These are phyloP conservation scores for Eimeria falciformis DNA, from an alignment of 169 alveolate species.

Conservation along the genomic window DNA sequence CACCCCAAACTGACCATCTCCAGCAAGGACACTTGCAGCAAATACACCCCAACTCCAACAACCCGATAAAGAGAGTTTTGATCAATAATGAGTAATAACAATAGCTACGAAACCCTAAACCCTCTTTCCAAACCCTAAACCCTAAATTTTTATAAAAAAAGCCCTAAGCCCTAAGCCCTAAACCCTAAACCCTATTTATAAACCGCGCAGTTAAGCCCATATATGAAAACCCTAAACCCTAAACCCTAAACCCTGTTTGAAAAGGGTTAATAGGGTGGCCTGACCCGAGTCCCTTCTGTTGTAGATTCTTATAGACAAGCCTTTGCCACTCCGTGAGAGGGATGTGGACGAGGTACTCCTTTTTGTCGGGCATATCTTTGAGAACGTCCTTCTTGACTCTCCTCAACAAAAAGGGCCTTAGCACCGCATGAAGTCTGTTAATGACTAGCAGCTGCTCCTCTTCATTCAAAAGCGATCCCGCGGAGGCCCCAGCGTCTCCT, in stretches of 20 bases:
- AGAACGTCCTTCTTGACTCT: slow-evolving; percentile 98
- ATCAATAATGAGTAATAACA: background rate
- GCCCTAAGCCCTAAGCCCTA: background rate
- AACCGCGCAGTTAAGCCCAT: background rate
- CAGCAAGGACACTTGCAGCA: background rate
- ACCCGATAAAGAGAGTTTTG: background rate
- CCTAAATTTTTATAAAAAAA: too few relatives aligned
- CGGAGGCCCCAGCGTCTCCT: slow-evolving; percentile 72
- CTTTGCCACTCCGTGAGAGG: slow-evolving; percentile 94
- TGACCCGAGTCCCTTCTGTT: slow-evolving; percentile 36
- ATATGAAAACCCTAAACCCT: background rate
- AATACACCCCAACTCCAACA: background rate
- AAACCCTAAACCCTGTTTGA: background rate
- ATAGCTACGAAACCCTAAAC: background rate
- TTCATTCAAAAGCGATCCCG: slow-evolving; percentile 80
- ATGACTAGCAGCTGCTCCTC: slow-evolving; percentile 85
- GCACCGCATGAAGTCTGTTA: slow-evolving; percentile 95
- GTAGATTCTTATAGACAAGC: slow-evolving; percentile 69
- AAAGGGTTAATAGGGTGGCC: too few relatives aligned
- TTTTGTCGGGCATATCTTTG: slow-evolving; percentile 96
- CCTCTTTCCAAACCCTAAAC: too few relatives aligned
- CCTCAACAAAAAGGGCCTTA: slow-evolving; percentile 98
- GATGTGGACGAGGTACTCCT: slow-evolving; percentile 95
- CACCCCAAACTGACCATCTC: background rate
- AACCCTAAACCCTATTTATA: background rate